Conservation (phyloP, 2,329 filamentous ascomycete genomes). For the Thermothelomyces thermophilus region DNA sequence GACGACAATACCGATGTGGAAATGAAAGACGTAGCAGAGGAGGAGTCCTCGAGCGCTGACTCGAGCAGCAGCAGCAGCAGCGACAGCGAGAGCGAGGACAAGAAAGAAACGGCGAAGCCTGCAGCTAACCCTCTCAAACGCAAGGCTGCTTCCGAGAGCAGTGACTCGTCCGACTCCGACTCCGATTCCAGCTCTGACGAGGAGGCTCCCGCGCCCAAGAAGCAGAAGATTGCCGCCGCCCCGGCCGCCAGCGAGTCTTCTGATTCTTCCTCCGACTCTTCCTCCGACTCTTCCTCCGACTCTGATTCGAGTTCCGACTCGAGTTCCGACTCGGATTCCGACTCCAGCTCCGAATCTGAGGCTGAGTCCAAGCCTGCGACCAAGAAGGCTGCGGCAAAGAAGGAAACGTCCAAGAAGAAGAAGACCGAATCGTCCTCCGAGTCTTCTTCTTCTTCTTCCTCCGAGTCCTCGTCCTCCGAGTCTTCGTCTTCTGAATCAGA, state of each 20-base stretch:
- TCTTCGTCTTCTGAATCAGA: constrained; percentile 15
- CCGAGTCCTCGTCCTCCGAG: constrained; percentile 27
- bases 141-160: constrained; percentile 40
- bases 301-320: background rate
- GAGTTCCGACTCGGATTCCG: constrained; percentile 28
- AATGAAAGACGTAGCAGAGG: constrained; percentile 39
- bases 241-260: constrained; percentile 38
- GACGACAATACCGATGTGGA: constrained; percentile 35
- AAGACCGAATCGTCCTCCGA: constrained; percentile 27
- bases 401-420: constrained; percentile 11
- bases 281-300: constrained; percentile 27
- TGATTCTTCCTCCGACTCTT: constrained; percentile 32
- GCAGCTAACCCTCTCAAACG: constrained; percentile 45
- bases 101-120: constrained; percentile 27
- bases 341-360: constrained; percentile 21
- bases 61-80: constrained; percentile 30
- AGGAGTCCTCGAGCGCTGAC: constrained; percentile 28
- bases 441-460: constrained; percentile 30
- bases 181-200: constrained; percentile 39
- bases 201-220: constrained; percentile 46
- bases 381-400: constrained; percentile 42
- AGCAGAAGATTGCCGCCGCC: constrained; percentile 34
- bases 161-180: constrained; percentile 32
- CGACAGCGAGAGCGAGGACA: constrained; percentile 30
- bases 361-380: constrained; percentile 31